phyloP scores from a whole-genome alignment of 1,284 basidiomycete genomes.

The Pseudozyma tsukubaensis region DNA sequence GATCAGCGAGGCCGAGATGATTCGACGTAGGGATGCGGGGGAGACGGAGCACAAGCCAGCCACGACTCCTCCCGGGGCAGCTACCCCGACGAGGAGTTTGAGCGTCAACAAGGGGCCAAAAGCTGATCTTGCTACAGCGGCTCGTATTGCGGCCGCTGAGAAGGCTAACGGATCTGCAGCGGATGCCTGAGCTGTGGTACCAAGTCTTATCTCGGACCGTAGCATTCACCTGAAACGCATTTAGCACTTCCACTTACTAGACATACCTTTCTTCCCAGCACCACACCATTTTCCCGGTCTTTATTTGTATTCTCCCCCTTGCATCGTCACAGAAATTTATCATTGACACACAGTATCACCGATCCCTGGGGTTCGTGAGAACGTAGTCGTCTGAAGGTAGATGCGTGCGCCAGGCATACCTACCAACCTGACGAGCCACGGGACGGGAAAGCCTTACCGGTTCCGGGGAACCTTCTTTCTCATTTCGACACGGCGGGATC shows the following conservation, averaged over 20 bases:
- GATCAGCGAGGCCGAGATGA: slow-evolving; percentile 59
- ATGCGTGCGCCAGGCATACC: no score
- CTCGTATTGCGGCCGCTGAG: slow-evolving; percentile 46
- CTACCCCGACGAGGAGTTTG: slow-evolving; percentile 45
- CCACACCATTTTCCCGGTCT: no score
- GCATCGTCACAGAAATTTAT: slow-evolving; percentile 27
- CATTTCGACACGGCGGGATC: no score
- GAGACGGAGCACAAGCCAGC: slow-evolving; percentile 50
- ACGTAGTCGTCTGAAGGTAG: no score
- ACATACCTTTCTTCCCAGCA: slow-evolving; percentile 10
- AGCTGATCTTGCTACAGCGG: slow-evolving; percentile 40
- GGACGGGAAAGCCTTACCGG: no score
- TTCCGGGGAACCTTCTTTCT: no score
- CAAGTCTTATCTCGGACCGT: neutral
- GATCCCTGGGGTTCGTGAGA: no score
- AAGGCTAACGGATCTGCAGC: slow-evolving; percentile 37
- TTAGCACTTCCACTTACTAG: slow-evolving; percentile 7
- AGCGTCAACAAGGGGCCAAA: slow-evolving; percentile 39
- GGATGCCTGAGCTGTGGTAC: slow-evolving; percentile 8
- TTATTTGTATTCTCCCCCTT: slow-evolving; percentile 26
- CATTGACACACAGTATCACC: no score
- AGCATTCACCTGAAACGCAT: slow-evolving; percentile 11
- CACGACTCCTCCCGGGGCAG: slow-evolving; percentile 49
- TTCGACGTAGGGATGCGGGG: slow-evolving; percentile 43
- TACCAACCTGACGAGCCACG: no score